These are phyloP conservation scores for Beta vulgaris DNA, from an alignment of 148 eudicot species.

Conservation along the genomic window DNA sequence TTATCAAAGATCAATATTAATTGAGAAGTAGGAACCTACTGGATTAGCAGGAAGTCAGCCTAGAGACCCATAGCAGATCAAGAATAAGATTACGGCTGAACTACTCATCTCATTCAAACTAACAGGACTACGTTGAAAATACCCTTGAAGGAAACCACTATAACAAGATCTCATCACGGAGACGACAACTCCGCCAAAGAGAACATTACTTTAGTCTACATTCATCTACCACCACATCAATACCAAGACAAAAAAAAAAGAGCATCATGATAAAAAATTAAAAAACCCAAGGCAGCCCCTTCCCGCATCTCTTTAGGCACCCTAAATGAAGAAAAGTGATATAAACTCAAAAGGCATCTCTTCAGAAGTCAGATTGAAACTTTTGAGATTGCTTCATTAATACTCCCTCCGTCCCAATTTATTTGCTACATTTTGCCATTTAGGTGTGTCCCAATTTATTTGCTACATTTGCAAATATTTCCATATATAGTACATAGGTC, in stretches of 20 bases:
- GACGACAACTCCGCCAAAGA: not conserved
- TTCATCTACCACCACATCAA: not conserved
- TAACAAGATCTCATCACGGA: not conserved
- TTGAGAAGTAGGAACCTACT: not conserved
- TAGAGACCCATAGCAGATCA: not conserved
- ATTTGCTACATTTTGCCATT: no score
- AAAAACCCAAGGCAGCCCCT: not conserved
- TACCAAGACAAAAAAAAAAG: not conserved
- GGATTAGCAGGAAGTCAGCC: not conserved
- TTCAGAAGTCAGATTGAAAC: no score
- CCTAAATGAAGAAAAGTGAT: not conserved
- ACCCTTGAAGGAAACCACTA: not conserved
- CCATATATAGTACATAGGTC: no score
- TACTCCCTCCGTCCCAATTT: no score
- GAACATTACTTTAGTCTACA: not conserved
- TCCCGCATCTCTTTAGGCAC: not conserved
- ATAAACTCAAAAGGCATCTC: not conserved
- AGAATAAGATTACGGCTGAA: not conserved
- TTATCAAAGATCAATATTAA: not conserved
- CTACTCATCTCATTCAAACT: no score
- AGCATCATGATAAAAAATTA: not conserved
- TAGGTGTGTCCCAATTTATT: no score
- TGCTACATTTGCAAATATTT: no score
- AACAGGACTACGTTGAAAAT: no score
- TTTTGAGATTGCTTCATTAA: no score